phyloP scores from a whole-genome alignment of 176 grass and related monocot genomes.

The sorghum (Sorghum bicolor) region Sorghum_bicolor_NCBIv3 NC_012875.2:54254501-54255000 shows the following conservation, averaged over 20 bases:
- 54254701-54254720: background rate
- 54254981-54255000: background rate
- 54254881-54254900: background rate
- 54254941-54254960: background rate
- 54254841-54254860: background rate
- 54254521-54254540: conserved; percentile 72
- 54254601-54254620: background rate
- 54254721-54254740: background rate
- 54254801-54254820: background rate
- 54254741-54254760: background rate
- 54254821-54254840: background rate
- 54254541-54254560: conserved; percentile 78
- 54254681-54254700: conserved; percentile 21
- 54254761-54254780: background rate
- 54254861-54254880: background rate
- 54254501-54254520: conserved; percentile 57
- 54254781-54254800: background rate
- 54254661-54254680: background rate
- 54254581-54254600: conserved; percentile 5
- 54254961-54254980: background rate
- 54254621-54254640: background rate
- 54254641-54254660: background rate
- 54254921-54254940: too few relatives aligned
- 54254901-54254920: background rate
- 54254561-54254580: conserved; percentile 76